Evolutionary conservation across 2,329 filamentous ascomycete species (phyloP), one percentile per base, ranked within the genome.

Genomic region (Paecilomyces sp.): DNA sequence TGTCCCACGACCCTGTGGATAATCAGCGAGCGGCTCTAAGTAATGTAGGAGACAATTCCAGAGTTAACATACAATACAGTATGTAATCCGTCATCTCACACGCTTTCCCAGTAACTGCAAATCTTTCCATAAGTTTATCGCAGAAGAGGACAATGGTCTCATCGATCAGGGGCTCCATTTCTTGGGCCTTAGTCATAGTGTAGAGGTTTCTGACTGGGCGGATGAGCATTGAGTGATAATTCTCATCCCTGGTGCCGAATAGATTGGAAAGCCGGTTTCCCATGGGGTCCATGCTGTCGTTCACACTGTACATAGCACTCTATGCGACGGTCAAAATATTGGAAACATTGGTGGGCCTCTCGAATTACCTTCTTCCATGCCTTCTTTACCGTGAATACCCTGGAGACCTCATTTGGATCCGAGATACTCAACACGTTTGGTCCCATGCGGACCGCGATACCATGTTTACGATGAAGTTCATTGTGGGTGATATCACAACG

Each of bases 361-460:
- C n/a, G n/a, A n/a, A n/a, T n/a, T n/a, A n/a, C n/a, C 41, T 55
- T 11, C 18, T 28, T 55, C 28, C 22, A 28, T 30, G 28, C 28
- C 18, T 24, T 53, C 50, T 28, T 53, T 53, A 36, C 33, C 1
- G 30, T 31, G 22, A 54, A n/a, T 54, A 60, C 60, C 67, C 64
- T 72, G 70, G 28, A 64, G 65, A 73, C 22, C 67, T 69, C 61
- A 91, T 92, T 83, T 0, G 90, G 89, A 64, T 91, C 83, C 5
- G 88, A 84, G 66, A 93, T 91, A 0, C 88, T 90, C 2, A 94
- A 74, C 0, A 79, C 78, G 63, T 92, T 92, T 0, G 90, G 90
- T 0, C 89, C 90, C 24, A 92, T 75, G 1, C 90, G 82, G 1
- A 94, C 88, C 5, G 92, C 80, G 66, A 88, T 83, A 41, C 90